Conservation (phyloP, 257 asterid genomes). For the Penstemon davidsonii region DNA sequence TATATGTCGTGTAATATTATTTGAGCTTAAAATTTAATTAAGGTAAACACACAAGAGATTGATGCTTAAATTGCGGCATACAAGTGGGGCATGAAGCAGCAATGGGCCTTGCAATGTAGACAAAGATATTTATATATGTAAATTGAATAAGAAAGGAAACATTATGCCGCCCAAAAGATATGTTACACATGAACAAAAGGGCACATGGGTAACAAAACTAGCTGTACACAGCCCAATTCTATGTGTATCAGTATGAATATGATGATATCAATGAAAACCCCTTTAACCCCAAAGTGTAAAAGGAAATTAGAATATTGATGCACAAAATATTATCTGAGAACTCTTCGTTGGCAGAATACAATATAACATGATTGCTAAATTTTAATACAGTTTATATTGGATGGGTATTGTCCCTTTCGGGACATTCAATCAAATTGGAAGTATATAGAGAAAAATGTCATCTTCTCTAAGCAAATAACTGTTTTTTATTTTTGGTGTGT, state of each 20-base stretch:
- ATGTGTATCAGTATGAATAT: too few species aligned
- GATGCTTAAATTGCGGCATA: slow-evolving; percentile 33
- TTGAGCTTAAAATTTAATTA: too few species aligned
- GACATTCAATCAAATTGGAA: too few species aligned
- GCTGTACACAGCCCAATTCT: slow-evolving; percentile 34
- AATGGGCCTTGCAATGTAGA: background rate
- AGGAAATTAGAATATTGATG: background rate
- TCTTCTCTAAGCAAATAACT: too few species aligned
- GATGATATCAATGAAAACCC: background rate
- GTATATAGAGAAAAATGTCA: too few species aligned
- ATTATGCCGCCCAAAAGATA: slow-evolving; percentile 30
- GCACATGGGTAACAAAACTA: slow-evolving; percentile 41
- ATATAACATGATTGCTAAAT: background rate
- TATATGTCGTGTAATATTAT: too few species aligned
- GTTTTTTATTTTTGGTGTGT: too few species aligned
- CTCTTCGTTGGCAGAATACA: background rate
- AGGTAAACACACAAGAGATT: too few species aligned
- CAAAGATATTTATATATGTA: background rate
- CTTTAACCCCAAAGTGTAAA: background rate
- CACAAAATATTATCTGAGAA: background rate
- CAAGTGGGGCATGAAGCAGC: background rate
- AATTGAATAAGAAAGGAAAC: slow-evolving; percentile 28
- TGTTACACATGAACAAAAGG: slow-evolving; percentile 21
- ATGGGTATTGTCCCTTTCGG: too few species aligned
- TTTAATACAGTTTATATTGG: background rate